Base-by-base conservation (phyloP, 2,329 filamentous ascomycete species). In the Scorias spongiosa region DNA sequence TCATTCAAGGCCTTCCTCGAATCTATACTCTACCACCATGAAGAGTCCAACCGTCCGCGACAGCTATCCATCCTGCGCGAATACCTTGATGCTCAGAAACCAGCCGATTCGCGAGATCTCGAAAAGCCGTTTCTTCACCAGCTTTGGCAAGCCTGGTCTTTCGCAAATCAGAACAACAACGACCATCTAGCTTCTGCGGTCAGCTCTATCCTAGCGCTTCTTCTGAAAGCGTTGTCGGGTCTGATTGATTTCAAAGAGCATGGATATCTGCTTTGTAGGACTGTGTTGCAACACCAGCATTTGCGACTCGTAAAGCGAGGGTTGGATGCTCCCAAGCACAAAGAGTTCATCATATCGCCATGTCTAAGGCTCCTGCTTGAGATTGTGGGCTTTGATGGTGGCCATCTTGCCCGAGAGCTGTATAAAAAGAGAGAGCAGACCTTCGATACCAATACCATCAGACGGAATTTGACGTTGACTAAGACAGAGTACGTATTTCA, bases 281-380 rank as follows among this genome's bases (percentile, higher is more conserved):
- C 84, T 12, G 66, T 96, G 37, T 66, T 98, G 26, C 82, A 87
- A 54, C 82, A 82, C 50, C 76, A 80, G 20, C 85, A 94, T 52
- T 70, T 88, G 49, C 85, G 88, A 53, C 74, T 93, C 2, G 66
- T 96, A 18, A 79, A 84, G 29, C 79, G 80, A 47, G 86, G 85
- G 47, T 66, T 96, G 14, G 81, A 84, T 2, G 78, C 84, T 0
- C 80, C 84, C 18, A 88, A 86, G 61, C 74, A 78, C 40, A 94
- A 93, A 57, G 86, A 87, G 34, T 86, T 84, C 61, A 69, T 96
- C 46, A 88, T 95, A 48, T 91, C 86, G 2, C 89, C 91, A 1
- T 88, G 84, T 18, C 66, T 98, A 46, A 79, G 89, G 45, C 67
- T 98, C 42, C 72, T 98, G 47, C 84, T 81, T 42, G 89, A 98